Conservation (phyloP, 768 basidiomycete species). For the Stropharia rugosoannulata region DNA sequence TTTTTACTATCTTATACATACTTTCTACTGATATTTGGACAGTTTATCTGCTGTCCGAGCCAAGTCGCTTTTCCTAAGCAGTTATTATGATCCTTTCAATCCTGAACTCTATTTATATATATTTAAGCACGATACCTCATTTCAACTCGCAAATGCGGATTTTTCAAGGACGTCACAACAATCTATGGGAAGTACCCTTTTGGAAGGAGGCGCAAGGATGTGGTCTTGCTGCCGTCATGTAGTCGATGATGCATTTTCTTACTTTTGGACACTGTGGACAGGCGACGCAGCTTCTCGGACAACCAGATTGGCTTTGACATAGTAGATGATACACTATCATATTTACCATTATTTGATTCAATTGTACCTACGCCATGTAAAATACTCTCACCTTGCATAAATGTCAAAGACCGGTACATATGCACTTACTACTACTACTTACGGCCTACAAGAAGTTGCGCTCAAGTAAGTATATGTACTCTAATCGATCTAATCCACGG, state of each 20-base stretch:
- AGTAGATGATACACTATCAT: background rate
- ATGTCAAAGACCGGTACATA: background rate
- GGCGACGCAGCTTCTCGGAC: slow-evolving; percentile 7
- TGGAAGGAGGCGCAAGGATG: slow-evolving; percentile 37
- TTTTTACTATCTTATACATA: background rate
- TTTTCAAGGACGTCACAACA: slow-evolving; percentile 32
- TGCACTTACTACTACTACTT: too few relatives aligned
- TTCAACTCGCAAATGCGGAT: slow-evolving; percentile 32
- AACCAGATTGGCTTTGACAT: slow-evolving; percentile 18
- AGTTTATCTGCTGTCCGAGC: slow-evolving; percentile 51
- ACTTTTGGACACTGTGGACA: slow-evolving; percentile 17
- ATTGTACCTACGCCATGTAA: background rate
- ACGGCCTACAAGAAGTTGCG: too few relatives aligned
- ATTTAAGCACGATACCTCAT: slow-evolving; percentile 41
- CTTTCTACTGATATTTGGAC: slow-evolving; percentile 9
- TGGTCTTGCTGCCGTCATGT: slow-evolving; percentile 13
- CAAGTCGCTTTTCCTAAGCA: slow-evolving; percentile 62
- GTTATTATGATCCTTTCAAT: slow-evolving; percentile 78
- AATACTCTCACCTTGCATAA: background rate
- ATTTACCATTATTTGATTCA: background rate
- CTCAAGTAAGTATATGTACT: too few relatives aligned
- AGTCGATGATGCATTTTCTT: slow-evolving; percentile 11
- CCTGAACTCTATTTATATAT: slow-evolving; percentile 63
- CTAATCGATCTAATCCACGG: too few relatives aligned
- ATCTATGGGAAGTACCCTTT: background rate